These are phyloP conservation scores for Auriscalpium vulgare DNA, from an alignment of 768 basidiomycete species.

Conservation along the genomic window DNA sequence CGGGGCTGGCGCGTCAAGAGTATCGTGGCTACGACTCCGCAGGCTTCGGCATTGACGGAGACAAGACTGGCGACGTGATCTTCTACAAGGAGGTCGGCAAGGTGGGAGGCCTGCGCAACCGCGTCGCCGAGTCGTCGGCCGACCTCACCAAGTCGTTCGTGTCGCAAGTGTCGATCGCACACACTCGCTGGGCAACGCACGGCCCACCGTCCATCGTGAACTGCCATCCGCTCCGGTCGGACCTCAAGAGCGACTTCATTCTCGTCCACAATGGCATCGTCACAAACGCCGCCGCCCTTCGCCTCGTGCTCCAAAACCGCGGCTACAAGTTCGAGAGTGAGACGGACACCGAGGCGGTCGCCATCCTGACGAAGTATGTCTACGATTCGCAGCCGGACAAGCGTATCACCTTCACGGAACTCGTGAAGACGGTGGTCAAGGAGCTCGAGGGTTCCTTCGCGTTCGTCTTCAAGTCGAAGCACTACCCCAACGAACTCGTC, in stretches of 20 bases:
- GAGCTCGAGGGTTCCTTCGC: constrained; percentile 99
- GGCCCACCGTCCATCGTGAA: constrained; percentile 82
- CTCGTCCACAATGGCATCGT: constrained; percentile 99
- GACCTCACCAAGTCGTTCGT: constrained; percentile 72
- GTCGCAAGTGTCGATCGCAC: constrained; percentile 93
- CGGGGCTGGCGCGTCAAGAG: constrained; percentile 89
- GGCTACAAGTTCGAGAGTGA: constrained; percentile 93
- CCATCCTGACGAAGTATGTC: constrained; percentile 92
- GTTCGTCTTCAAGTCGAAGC: constrained; percentile 95
- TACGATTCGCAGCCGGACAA: constrained; percentile 89
- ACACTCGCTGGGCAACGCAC: constrained; percentile 99
- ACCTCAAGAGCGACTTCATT: constrained; percentile 74
- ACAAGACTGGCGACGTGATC: constrained; percentile 64
- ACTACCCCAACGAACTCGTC: constrained; percentile 95
- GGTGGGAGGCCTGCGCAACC: constrained; percentile 86
- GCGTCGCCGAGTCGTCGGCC: constrained; percentile 63
- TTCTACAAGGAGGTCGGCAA: constrained; percentile 99
- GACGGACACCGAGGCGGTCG: constrained; percentile 97
- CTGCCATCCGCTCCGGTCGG: constrained; percentile 92
- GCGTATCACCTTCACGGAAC: constrained; percentile 77
- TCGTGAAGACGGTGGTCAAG: constrained; percentile 93
- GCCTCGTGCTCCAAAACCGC: constrained; percentile 89
- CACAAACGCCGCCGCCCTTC: constrained; percentile 85
- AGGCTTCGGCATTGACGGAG: constrained; percentile 85
- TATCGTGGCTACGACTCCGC: constrained; percentile 99